Evolutionary conservation across 2,329 filamentous ascomycete species (phyloP).

Genomic region (Gnomoniopsis smithogilvyi): DNA sequence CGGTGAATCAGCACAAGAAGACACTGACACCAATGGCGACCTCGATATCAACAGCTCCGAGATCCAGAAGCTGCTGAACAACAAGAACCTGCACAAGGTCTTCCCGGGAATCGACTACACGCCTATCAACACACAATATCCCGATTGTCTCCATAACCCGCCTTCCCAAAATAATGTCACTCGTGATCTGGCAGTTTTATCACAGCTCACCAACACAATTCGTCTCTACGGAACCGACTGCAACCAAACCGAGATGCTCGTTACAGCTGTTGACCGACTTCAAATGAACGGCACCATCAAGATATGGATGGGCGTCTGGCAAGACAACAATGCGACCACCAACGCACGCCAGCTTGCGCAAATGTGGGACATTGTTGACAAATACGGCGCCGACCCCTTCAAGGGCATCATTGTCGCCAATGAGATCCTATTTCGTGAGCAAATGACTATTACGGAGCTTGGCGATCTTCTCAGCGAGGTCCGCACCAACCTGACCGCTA

Average conservation of each 20-base stretch:
- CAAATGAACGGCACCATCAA: slow-evolving; percentile 71
- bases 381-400: slow-evolving; percentile 67
- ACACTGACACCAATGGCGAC: slow-evolving; percentile 63
- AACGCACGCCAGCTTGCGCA: slow-evolving; percentile 77
- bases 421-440: slow-evolving; percentile 72
- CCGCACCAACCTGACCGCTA: slow-evolving; percentile 66
- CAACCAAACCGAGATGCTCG: slow-evolving; percentile 93
- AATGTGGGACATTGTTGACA: slow-evolving; percentile 79
- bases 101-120: slow-evolving; percentile 97
- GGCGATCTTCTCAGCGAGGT: slow-evolving; percentile 64
- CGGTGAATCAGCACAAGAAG: slow-evolving; percentile 53
- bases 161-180: slow-evolving; percentile 95
- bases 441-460: slow-evolving; percentile 65
- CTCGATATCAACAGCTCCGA: slow-evolving; percentile 71
- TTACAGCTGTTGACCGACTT: slow-evolving; percentile 75
- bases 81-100: slow-evolving; percentile 80
- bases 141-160: slow-evolving; percentile 71
- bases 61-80: slow-evolving; percentile 79
- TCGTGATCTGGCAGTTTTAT: slow-evolving; percentile 83
- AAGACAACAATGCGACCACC: slow-evolving; percentile 78
- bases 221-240: slow-evolving; percentile 94
- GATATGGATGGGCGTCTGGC: slow-evolving; percentile 93
- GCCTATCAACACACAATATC: slow-evolving; percentile 85
- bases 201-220: slow-evolving; percentile 83
- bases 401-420: slow-evolving; percentile 80